Base-by-base conservation (phyloP, 306 rosid species). In the Heteromeles arbutifolia region DNA sequence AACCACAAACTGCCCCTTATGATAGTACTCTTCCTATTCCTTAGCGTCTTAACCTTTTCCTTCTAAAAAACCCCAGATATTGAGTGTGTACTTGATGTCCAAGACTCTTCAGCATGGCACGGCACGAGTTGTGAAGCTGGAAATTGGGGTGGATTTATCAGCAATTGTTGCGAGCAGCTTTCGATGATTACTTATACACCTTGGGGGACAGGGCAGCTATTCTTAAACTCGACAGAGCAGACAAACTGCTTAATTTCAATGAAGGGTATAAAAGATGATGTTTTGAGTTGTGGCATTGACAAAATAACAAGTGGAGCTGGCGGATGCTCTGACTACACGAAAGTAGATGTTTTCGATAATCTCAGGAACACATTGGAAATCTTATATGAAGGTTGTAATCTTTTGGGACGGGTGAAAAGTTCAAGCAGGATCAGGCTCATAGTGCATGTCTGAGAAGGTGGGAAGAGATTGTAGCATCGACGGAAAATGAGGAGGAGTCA, bases 141-240 rank as follows among this genome's bases (percentile, higher is more conserved):
- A 34, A 84, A 53, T 44, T 87, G 91, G 91, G 88, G 91, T 80
- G 93, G 93, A 22, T 84, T 88, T 52, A 73, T 73, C 65, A 66
- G 57, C 43, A 59, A 54, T 21, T 74, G 83, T 76, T 91, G 96
- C 75, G 85, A 69, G 72, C 26, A 57, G 75, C 67, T 79, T 85
- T 91, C 13, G 79, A 78, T 50, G 84, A 74, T 22, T 87, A 90
- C 78, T 70, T 91, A 4, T 75, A 75, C 79, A 89, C 84, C 62
- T 87, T 87, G 84, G 88, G 90, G 24, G 74, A 84, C 90, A 3
- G 84, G 71, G 61, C 78, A 82, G 56, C 52, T 91, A 37, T 85
- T 80, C 79, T 73, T 88, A 70, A 82, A 71, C 75, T 52, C 84
- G n/a, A 79, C 85, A 41, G 89, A 86, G 63, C 91, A 88, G 69